Evolutionary conservation across 176 grass and related monocot species (phyloP).

Genomic region (Oryza rufipogon): DNA sequence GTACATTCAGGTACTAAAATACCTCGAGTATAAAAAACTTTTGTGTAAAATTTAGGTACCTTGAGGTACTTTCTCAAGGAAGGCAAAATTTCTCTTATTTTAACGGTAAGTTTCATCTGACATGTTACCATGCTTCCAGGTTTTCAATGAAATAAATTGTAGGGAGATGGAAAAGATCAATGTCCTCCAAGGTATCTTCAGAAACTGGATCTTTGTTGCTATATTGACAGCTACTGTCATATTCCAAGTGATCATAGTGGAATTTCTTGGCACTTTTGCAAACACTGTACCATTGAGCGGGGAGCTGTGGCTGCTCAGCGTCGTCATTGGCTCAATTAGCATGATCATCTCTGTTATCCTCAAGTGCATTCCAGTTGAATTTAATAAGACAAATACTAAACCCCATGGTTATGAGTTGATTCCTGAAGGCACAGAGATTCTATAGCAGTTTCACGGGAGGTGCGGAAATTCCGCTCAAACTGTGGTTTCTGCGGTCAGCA

Average conservation of each 20-base stretch:
- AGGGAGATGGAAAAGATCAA: conserved; percentile 92
- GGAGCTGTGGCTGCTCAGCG: conserved; percentile 71
- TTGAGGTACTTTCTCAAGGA: too few species aligned
- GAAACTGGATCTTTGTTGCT: conserved; percentile 70
- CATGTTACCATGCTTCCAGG: conserved; percentile 47
- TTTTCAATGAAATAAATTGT: conserved; percentile 94
- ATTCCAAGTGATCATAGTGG: conserved; percentile 86
- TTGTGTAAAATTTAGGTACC: too few species aligned
- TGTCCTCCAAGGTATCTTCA: conserved; percentile 68
- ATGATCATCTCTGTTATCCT: conserved; percentile 70
- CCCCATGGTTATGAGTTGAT: conserved; percentile 62
- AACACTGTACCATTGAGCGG: conserved; percentile 70
- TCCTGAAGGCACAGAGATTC: conserved; percentile 58
- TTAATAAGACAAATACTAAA: neutral
- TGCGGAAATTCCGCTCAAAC: neutral
- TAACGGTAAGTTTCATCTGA: neutral
- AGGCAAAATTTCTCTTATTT: too few species aligned
- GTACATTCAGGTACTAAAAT: too few species aligned
- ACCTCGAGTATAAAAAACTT: too few species aligned
- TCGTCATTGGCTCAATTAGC: conserved; percentile 65
- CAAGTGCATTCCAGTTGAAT: conserved; percentile 79
- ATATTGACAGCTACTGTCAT: conserved; percentile 63
- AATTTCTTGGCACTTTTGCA: conserved; percentile 80
- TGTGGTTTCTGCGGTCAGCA: neutral
- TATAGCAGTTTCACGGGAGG: conserved; percentile 39